Percentiles rank a stretch among this genome's conserved stretches.
These are phyloP conservation scores for Tetrahymena malaccensis DNA, from an alignment of 73 alveolate genomes.

Conservation along the genomic window DNA sequence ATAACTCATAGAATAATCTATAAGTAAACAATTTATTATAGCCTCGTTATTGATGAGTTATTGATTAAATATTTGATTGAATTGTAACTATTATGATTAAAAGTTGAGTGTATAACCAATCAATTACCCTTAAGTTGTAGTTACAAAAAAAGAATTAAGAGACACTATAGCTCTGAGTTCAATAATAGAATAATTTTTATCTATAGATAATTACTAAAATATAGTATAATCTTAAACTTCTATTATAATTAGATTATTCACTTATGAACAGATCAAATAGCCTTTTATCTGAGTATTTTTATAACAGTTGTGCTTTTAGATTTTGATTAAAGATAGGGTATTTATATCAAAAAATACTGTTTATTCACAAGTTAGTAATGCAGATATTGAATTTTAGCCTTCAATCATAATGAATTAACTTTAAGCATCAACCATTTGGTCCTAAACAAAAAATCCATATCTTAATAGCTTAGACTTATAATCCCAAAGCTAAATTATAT, in stretches of 20 bases:
- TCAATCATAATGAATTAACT: background rate
- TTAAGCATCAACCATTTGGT: background rate
- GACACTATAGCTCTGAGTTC: background rate
- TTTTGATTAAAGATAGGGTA: background rate
- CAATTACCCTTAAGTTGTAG: background rate
- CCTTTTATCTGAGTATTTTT: background rate
- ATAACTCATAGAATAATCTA: background rate
- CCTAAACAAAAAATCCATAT: background rate
- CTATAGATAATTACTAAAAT: background rate
- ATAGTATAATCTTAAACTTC: background rate
- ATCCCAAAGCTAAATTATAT: background rate
- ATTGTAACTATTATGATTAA: background rate
- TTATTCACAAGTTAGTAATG: background rate
- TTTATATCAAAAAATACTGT: background rate
- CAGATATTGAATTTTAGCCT: background rate
- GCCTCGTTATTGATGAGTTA: background rate
- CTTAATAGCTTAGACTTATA: background rate
- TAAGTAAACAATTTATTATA: background rate
- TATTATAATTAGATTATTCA: background rate
- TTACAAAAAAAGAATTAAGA: background rate
- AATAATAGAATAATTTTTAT: background rate
- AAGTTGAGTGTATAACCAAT: background rate
- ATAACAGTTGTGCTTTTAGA: background rate
- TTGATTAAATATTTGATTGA: no score
- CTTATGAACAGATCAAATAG: background rate